Evolutionary conservation across 2,329 filamentous ascomycete genomes (phyloP).

Genomic region (Verticillium dahliae): DNA sequence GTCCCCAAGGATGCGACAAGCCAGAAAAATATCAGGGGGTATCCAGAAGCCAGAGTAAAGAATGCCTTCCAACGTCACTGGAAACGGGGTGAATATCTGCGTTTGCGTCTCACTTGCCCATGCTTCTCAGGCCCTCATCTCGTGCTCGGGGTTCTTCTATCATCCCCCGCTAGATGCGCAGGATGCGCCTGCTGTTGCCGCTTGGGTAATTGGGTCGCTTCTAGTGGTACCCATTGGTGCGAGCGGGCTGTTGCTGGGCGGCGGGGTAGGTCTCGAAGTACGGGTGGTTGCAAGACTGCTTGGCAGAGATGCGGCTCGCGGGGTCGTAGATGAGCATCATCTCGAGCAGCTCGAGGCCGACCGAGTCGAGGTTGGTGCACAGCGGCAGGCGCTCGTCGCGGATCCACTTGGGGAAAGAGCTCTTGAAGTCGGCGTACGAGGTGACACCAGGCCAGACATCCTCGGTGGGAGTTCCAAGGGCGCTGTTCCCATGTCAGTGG

Average conservation of each 20-base stretch:
- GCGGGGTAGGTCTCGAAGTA: conserved; percentile 57
- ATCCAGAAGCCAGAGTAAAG: not conserved
- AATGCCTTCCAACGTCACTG: not conserved
- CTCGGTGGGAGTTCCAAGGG: conserved; percentile 79
- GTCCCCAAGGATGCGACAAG: not conserved
- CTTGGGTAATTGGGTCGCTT: conserved; percentile 13
- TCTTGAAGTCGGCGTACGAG: conserved; percentile 91
- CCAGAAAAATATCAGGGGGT: not conserved
- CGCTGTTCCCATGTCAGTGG: conserved; percentile 29
- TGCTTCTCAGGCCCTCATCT: not conserved
- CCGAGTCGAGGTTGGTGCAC: conserved; percentile 66
- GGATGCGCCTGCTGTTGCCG: conserved; percentile 12
- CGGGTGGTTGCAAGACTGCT: conserved; percentile 76
- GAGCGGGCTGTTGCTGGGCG: conserved; percentile 8
- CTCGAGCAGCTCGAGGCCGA: conserved; percentile 61
- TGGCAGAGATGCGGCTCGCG: conserved; percentile 79
- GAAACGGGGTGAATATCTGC: not conserved
- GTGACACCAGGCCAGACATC: conserved; percentile 83
- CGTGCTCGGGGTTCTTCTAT: not conserved
- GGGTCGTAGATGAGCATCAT: conserved; percentile 81
- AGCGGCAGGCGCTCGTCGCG: conserved; percentile 60
- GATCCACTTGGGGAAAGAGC: conserved; percentile 86
- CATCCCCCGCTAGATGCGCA: not conserved
- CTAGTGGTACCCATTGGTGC: conserved; percentile 13
- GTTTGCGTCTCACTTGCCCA: not conserved